Evolutionary conservation across 1,284 basidiomycete species (phyloP).

Genomic region (Uromyces viciae-fabae): DNA sequence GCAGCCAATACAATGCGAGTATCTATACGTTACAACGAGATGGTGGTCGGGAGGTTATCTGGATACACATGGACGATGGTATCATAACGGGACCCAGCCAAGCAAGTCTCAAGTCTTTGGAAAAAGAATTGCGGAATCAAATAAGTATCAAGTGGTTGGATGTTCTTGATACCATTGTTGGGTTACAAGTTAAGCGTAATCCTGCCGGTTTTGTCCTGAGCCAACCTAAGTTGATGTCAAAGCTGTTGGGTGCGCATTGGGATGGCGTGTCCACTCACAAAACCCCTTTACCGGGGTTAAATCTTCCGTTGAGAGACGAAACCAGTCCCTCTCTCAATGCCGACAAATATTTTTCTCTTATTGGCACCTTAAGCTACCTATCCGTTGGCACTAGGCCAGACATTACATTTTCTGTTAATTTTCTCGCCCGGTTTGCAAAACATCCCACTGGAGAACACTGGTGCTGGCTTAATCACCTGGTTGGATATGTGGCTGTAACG

Average conservation of each 20-base stretch:
- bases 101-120: not conserved
- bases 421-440: not conserved
- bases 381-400: not conserved
- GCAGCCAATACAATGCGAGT: not conserved
- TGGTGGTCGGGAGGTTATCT: not conserved
- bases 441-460: not conserved
- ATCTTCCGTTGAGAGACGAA: not conserved
- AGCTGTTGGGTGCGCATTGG: not conserved
- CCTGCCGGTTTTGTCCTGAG: not conserved
- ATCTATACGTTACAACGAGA: not conserved
- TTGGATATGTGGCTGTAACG: not conserved
- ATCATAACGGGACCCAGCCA: not conserved
- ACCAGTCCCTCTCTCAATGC: not conserved
- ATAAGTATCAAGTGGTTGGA: not conserved
- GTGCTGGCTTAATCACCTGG: not conserved
- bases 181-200: not conserved
- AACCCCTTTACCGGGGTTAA: not conserved
- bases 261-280: not conserved
- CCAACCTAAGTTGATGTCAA: not conserved
- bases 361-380: not conserved
- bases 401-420: slow-evolving; percentile 15
- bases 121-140: not conserved
- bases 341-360: not conserved
- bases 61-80: not conserved
- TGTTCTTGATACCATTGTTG: not conserved